Percentiles rank a stretch among this genome's conserved stretches.
Conservation (phyloP, 2,329 filamentous ascomycete species). For the Hymenoscyphus scutula region DNA sequence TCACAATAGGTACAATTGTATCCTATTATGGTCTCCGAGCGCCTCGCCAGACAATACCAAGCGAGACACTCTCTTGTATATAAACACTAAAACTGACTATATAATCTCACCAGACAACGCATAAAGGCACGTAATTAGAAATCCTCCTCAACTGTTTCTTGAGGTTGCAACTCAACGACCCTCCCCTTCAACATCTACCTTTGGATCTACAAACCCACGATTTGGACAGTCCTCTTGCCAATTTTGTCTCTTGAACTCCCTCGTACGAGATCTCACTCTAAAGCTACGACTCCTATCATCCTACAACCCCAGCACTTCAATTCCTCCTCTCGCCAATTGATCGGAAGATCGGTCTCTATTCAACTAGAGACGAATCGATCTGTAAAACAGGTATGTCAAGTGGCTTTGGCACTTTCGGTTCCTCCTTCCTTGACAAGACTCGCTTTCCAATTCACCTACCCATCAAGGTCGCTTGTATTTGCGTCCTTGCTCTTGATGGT, state of each 20-base stretch:
- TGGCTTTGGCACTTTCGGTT: background rate
- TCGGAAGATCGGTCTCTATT: conserved; percentile 2
- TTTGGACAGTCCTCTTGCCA: background rate
- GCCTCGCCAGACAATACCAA: conserved; percentile 1
- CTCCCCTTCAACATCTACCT: background rate
- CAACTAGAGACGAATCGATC: background rate
- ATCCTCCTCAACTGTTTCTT: background rate
- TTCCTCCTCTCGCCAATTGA: background rate
- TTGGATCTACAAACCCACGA: background rate
- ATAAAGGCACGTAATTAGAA: conserved; percentile 4
- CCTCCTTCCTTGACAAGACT: background rate
- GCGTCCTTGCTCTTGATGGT: background rate
- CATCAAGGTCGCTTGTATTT: background rate
- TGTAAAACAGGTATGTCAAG: conserved; percentile 1
- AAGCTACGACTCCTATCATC: background rate
- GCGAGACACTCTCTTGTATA: background rate
- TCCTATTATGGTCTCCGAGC: background rate
- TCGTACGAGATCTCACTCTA: background rate
- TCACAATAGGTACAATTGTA: conserved; percentile 1
- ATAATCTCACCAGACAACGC: background rate
- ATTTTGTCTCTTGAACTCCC: background rate
- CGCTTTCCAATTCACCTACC: background rate
- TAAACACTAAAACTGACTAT: background rate
- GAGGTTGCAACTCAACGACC: background rate
- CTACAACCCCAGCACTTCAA: background rate